A percentile compares a stretch with the other conserved stretches of the same genome.
Evolutionary conservation across 768 basidiomycete species (phyloP).

Genomic region (Amanita molliuscula): DNA sequence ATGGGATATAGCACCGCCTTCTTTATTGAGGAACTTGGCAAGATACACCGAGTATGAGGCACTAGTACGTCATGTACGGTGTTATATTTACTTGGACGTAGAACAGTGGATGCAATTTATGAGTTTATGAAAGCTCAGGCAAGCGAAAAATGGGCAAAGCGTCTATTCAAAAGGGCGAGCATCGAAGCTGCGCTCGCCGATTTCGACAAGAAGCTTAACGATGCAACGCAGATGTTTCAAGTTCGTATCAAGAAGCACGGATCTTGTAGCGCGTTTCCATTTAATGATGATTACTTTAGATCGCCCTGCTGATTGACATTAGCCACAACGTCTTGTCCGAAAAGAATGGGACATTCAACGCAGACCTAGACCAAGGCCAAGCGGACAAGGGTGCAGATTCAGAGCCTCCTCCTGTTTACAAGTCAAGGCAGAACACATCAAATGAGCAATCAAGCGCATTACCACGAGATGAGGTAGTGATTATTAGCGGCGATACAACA

Average conservation of each 20-base stretch:
- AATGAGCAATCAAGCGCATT: neutral
- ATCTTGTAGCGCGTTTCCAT: neutral
- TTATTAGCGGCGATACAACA: neutral
- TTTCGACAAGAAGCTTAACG: conserved; percentile 25
- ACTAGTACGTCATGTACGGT: neutral
- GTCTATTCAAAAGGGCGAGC: conserved; percentile 26
- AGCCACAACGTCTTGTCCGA: conserved; percentile 24
- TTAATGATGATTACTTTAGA: conserved; percentile 15
- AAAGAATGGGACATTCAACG: conserved; percentile 10
- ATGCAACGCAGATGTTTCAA: conserved; percentile 38
- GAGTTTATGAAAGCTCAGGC: conserved; percentile 28
- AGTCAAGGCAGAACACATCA: neutral
- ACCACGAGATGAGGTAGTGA: neutral
- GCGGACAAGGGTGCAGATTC: neutral
- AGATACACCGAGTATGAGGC: conserved; percentile 28
- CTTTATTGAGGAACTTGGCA: conserved; percentile 26
- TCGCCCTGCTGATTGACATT: conserved; percentile 36
- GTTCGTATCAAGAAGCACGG: conserved; percentile 12
- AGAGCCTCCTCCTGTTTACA: neutral
- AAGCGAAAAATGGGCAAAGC: conserved; percentile 28
- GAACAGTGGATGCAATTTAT: conserved; percentile 26
- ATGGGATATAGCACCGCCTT: conserved; percentile 31
- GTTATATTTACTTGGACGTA: conserved; percentile 9
- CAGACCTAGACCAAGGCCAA: neutral
- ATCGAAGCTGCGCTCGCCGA: conserved; percentile 29